Percentiles rank a stretch among this genome's conserved stretches.
phyloP scores from a whole-genome alignment of 225 moss, liverwort and hornwort genomes.

The Sphagnum contortum region DNA sequence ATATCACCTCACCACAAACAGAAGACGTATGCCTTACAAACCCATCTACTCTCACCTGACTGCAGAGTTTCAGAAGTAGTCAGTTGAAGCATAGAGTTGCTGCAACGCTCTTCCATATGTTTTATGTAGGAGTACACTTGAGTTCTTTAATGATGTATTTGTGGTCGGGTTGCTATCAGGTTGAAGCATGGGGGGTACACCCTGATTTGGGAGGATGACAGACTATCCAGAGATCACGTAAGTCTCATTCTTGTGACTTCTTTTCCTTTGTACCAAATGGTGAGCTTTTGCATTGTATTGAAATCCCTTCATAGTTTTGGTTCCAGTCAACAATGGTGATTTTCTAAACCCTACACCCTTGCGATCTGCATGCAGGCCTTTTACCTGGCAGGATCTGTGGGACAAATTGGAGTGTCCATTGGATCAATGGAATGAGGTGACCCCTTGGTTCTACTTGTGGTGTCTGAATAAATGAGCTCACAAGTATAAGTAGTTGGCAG shows the following conservation, averaged over 20 bases:
- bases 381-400: constrained; percentile 39
- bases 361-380: constrained; percentile 23
- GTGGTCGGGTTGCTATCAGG: constrained; percentile 8
- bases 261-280: neutral
- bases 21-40: too few species aligned
- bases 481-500: neutral
- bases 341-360: neutral
- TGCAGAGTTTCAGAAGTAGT: too few species aligned
- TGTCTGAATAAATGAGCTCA: neutral
- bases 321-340: neutral
- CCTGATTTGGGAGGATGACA: constrained; percentile 17
- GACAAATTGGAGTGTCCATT: constrained; percentile 7
- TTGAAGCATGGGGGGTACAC: constrained; percentile 15
- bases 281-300: neutral
- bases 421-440: constrained; percentile 22
- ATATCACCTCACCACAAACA: too few species aligned
- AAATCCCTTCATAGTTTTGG: neutral
- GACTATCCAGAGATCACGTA: neutral
- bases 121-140: too few species aligned
- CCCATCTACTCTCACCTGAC: too few species aligned
- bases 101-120: too few species aligned
- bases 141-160: too few species aligned
- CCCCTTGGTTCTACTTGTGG: constrained; percentile 31
- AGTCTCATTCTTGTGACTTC: neutral
- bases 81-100: too few species aligned